Evolutionary conservation across 495 filamentous ascomycete genomes (phyloP).

Genomic region (Letharia columbiana): DNA sequence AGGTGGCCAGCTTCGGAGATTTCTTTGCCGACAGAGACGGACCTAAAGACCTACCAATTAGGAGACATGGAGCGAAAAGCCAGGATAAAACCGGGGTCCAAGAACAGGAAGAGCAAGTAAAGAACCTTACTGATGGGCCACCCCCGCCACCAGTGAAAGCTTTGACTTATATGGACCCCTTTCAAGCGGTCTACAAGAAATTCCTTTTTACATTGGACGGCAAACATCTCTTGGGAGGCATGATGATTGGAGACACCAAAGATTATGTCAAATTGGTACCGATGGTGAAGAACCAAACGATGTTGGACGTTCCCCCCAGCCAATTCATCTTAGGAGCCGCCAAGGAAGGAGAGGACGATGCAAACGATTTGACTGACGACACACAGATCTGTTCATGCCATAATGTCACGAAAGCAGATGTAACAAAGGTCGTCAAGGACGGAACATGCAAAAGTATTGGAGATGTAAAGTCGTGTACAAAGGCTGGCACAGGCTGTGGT

Average conservation of each 20-base stretch:
- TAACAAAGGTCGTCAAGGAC: conserved; percentile 64
- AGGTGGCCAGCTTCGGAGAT: conserved; percentile 92
- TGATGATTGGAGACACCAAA: conserved; percentile 96
- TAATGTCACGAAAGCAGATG: conserved; percentile 86
- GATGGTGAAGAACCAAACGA: conserved; percentile 84
- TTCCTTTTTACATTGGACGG: conserved; percentile 90
- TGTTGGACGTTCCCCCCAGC: conserved; percentile 71
- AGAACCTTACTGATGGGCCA: conserved; percentile 45
- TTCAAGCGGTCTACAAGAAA: conserved; percentile 92
- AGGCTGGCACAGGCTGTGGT: conserved; percentile 89
- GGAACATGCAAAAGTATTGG: conserved; percentile 79
- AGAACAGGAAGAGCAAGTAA: conserved; percentile 34
- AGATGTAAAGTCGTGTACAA: conserved; percentile 88
- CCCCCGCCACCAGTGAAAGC: conserved; percentile 64
- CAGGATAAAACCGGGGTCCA: conserved; percentile 29
- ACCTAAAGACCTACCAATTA: conserved; percentile 62
- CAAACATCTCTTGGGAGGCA: conserved; percentile 86
- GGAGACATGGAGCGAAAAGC: conserved; percentile 31
- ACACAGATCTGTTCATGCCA: conserved; percentile 95
- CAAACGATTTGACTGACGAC: conserved; percentile 65
- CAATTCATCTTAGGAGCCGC: conserved; percentile 83
- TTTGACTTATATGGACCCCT: conserved; percentile 87
- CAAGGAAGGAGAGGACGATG: conserved; percentile 64
- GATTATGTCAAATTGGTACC: conserved; percentile 93
- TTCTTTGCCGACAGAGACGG: conserved; percentile 93